These are phyloP conservation scores for Raphanus sativus DNA, from an alignment of 345 rosid genomes.

Conservation along the genomic window DNA sequence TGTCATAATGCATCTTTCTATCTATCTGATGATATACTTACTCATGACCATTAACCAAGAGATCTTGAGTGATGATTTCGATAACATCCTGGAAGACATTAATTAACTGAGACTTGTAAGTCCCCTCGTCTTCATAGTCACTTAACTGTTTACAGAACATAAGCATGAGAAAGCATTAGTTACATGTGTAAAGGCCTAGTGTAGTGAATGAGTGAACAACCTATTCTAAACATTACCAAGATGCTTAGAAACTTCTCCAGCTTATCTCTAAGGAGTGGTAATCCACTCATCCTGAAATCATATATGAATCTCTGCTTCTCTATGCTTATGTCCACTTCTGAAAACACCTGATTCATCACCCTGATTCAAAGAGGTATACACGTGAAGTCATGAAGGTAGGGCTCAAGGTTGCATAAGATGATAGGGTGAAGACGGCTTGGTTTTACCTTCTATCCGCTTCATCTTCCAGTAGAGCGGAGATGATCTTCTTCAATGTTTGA, in stretches of 20 bases:
- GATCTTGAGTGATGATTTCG: slow-evolving; percentile 74
- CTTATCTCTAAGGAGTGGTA: slow-evolving; percentile 68
- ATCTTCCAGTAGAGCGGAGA: slow-evolving; percentile 60
- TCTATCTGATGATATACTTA: slow-evolving; percentile 48
- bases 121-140: slow-evolving; percentile 45
- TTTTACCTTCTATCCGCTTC: slow-evolving; percentile 55
- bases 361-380: slow-evolving; percentile 41
- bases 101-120: slow-evolving; percentile 66
- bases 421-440: slow-evolving; percentile 11
- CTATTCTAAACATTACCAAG: slow-evolving; percentile 54
- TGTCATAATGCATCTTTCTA: slow-evolving; percentile 10
- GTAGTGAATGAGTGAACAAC: slow-evolving; percentile 2
- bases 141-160: slow-evolving; percentile 48
- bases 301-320: slow-evolving; percentile 47
- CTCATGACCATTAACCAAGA: slow-evolving; percentile 68
- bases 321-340: slow-evolving; percentile 53
- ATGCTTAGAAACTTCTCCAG: slow-evolving; percentile 71
- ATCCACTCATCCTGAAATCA: slow-evolving; percentile 64
- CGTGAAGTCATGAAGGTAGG: background rate
- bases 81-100: slow-evolving; percentile 87
- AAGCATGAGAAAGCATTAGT: slow-evolving; percentile 27
- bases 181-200: background rate
- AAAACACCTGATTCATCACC: slow-evolving; percentile 50
- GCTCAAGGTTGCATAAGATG: slow-evolving; percentile 1
- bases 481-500: slow-evolving; percentile 62